Evolutionary conservation across 805 yeast species (phyloP).

Genomic region (Crinitomyces ghanaensis): DNA sequence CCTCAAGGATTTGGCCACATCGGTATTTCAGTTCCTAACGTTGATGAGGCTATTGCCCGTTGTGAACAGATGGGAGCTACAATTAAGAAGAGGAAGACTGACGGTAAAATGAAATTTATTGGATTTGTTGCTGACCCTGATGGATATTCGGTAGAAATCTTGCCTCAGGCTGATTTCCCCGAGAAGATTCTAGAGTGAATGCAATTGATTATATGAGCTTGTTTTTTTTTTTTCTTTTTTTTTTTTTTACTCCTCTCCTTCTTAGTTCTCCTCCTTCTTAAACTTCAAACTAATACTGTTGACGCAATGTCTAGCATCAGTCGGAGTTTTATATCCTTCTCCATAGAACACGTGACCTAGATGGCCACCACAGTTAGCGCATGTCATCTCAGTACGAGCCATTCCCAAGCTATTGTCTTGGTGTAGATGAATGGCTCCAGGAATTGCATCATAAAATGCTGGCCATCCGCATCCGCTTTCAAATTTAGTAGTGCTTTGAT

Average conservation of each 20-base stretch:
- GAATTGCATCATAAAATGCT: constrained; percentile 81
- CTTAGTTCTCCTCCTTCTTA: constrained; percentile 9
- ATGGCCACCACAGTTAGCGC: constrained; percentile 85
- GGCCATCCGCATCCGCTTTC: constrained; percentile 98
- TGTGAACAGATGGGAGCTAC: constrained; percentile 35
- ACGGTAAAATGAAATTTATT: constrained; percentile 43
- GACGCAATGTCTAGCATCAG: constrained; percentile 90
- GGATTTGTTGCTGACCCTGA: constrained; percentile 85
- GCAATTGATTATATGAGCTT: too few species aligned
- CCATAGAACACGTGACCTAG: constrained; percentile 91
- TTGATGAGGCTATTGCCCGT: constrained; percentile 39
- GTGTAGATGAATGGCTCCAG: constrained; percentile 56
- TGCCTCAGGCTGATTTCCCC: constrained; percentile 32
- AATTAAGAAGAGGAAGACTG: constrained; percentile 36
- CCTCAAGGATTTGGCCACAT: constrained; percentile 83
- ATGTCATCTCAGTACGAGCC: constrained; percentile 80
- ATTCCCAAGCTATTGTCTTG: constrained; percentile 62
- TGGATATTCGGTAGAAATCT: constrained; percentile 72
- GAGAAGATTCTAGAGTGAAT: constrained; percentile 9
- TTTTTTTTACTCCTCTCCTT: constrained; percentile 5
- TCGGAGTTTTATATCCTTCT: constrained; percentile 83
- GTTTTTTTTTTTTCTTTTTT: too few species aligned
- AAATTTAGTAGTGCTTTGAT: constrained; percentile 70
- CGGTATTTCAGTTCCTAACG: constrained; percentile 58
- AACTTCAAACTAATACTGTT: constrained; percentile 76